Evolutionary conservation across 2,329 filamentous ascomycete genomes (phyloP).

Genomic region (Aulographum hederae): DNA sequence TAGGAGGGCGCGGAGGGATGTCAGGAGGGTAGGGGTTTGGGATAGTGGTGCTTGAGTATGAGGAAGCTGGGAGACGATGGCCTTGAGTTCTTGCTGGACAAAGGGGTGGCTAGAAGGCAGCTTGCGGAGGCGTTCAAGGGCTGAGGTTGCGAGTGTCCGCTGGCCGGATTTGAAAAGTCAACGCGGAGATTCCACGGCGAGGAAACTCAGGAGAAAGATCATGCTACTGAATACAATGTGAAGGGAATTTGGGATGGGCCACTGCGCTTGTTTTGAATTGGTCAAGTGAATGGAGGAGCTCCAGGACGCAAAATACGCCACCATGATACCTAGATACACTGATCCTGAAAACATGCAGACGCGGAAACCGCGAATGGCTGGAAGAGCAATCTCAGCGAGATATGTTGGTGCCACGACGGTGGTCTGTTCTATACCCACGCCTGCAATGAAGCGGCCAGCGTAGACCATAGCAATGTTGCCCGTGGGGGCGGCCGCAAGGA

Average conservation of each 20-base stretch:
- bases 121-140: conserved; percentile 12
- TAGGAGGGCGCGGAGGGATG: conserved; percentile 56
- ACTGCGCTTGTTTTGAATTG: conserved; percentile 6
- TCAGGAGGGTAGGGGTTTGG: too few species aligned
- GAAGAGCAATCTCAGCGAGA: conserved; percentile 2
- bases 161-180: conserved; percentile 16
- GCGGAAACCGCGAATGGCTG: conserved; percentile 2
- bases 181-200: conserved; percentile 14
- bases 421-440: conserved; percentile 3
- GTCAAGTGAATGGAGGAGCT: conserved; percentile 5
- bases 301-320: conserved; percentile 3
- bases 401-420: conserved; percentile 2
- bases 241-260: conserved; percentile 11
- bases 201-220: conserved; percentile 6
- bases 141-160: conserved; percentile 12
- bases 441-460: conserved; percentile 3
- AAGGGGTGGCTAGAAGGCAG: conserved; percentile 13
- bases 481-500: conserved; percentile 16
- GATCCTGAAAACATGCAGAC: conserved; percentile 1
- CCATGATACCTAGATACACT: conserved; percentile 4
- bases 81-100: conserved; percentile 22
- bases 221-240: conserved; percentile 8
- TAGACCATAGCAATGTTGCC: conserved; percentile 33
- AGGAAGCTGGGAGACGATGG: conserved; percentile 45
- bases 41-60: too few species aligned